Evolutionary conservation across 2,329 filamentous ascomycete species (phyloP), one percentile per base, ranked within the genome.

Genomic region (Chaetothyriales sp.): DNA sequence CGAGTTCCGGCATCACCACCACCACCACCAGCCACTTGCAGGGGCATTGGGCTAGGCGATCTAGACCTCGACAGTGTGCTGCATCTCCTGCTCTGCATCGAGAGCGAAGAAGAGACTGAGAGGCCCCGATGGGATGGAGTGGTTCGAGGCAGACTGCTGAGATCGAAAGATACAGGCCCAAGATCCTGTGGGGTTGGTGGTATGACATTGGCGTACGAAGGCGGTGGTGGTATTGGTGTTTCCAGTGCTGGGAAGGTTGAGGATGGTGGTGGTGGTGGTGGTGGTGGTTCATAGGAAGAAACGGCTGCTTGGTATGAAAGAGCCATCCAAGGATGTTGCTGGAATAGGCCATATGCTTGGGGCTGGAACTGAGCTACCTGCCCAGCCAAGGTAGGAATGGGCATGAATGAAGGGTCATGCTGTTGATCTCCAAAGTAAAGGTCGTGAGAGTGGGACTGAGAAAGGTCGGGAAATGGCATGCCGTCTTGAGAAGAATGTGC

Each of bases 171-270:
- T 25, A 49, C 46, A 5, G 48, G 47, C n/a, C 53, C 49, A 9
- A 58, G 48, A 44, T 54, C 58, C 49, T 56, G 56, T 43, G 58
- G 58, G 4, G 54, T 55, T 19, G 58, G 58, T 20, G 58, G 58
- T 44, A 58, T 57, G 19, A 58, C 49, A 45, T 54, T 58, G 26
- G 55, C 50, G 10, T 52, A 46, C 3, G 53, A 44, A 42, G 50
- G 42, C 2, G 53, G 44, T 42, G 49, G 56, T 12, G 50, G 48
- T 46, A 44, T 52, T 32, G 44, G 43, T 32, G 19, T 50, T 12
- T 43, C 49, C 19, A 49, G 53, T 19, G 46, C 43, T 22, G 47
- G 44, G 39, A 47, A 55, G n/a, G 44, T 47, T 15, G 49, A 49
- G 44, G 51, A 46, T 18, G 45, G 49, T 12, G 44, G 46, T 50